phyloP scores from a whole-genome alignment of 2,329 filamentous ascomycete species.

The Endoconidiophora polonica region DNA sequence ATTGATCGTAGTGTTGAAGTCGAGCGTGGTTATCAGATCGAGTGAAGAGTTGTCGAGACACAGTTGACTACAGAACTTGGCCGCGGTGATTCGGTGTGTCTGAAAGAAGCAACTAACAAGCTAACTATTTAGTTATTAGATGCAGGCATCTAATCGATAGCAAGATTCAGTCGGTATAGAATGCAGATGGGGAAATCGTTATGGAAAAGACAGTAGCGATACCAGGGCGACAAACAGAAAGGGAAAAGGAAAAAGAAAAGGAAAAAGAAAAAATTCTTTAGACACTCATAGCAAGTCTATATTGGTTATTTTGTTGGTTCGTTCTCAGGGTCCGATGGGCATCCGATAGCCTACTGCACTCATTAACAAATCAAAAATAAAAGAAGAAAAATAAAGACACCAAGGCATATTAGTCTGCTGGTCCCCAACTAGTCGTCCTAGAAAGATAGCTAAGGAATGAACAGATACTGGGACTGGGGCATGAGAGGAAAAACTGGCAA shows the following conservation, averaged over 20 bases:
- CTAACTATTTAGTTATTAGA: too few species aligned
- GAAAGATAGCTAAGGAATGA: background rate
- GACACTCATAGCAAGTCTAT: background rate
- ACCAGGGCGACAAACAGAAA: background rate
- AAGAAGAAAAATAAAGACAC: background rate
- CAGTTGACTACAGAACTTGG: too few species aligned
- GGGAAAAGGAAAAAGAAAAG: background rate
- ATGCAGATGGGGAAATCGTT: background rate
- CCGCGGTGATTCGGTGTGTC: background rate
- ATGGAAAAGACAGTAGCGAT: background rate
- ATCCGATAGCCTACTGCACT: conserved; percentile 2
- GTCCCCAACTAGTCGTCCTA: background rate
- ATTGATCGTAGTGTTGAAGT: conserved; percentile 8
- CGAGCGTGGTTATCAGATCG: background rate
- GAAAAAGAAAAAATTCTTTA: background rate
- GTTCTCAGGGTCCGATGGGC: conserved; percentile 5
- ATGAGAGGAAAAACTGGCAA: conserved; percentile 8
- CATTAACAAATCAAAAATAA: background rate
- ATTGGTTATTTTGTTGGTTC: background rate
- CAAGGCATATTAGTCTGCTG: background rate
- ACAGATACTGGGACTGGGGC: background rate
- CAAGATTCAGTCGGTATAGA: background rate
- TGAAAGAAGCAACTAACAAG: background rate
- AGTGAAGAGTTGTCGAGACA: background rate
- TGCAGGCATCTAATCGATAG: too few species aligned